A percentile compares a stretch with the other conserved stretches of the same genome.
These are phyloP conservation scores for Botrytis hyacinthi DNA, from an alignment of 2,329 filamentous ascomycete species.

Conservation along the genomic window DNA sequence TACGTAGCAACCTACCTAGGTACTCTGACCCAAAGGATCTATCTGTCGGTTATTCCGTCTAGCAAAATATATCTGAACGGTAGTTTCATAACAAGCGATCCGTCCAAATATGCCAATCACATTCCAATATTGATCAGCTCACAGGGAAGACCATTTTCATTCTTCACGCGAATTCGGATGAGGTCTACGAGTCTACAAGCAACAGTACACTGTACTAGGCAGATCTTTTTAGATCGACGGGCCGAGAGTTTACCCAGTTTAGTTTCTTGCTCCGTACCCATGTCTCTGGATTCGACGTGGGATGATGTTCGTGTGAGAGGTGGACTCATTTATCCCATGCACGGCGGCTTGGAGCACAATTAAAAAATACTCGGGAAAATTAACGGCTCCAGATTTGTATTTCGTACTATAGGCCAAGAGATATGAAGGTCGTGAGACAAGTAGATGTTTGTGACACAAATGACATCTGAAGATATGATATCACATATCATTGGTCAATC, in stretches of 20 bases:
- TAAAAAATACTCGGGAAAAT: not conserved
- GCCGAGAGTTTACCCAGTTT: not conserved
- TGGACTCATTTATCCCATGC: constrained; percentile 7
- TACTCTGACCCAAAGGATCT: not conserved
- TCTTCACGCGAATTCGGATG: not conserved
- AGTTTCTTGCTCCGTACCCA: not conserved
- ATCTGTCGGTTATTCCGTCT: not conserved
- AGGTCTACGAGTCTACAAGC: not conserved
- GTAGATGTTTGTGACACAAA: constrained; percentile 9
- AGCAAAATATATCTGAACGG: not conserved
- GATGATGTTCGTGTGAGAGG: not conserved
- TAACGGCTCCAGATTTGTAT: constrained; percentile 1
- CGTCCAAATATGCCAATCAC: not conserved
- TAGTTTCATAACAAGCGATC: not conserved
- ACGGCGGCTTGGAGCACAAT: not conserved
- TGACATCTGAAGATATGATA: constrained; percentile 5
- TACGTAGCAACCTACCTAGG: not conserved
- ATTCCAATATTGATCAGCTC: not conserved
- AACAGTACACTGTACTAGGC: not conserved
- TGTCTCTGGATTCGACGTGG: not conserved
- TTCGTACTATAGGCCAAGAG: not conserved
- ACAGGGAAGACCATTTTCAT: not conserved
- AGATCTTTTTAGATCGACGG: constrained; percentile 18
- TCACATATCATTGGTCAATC: not conserved
- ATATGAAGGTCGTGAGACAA: not conserved